Conservation (phyloP, 2,329 filamentous ascomycete species). For the Aspergillus latus region DNA sequence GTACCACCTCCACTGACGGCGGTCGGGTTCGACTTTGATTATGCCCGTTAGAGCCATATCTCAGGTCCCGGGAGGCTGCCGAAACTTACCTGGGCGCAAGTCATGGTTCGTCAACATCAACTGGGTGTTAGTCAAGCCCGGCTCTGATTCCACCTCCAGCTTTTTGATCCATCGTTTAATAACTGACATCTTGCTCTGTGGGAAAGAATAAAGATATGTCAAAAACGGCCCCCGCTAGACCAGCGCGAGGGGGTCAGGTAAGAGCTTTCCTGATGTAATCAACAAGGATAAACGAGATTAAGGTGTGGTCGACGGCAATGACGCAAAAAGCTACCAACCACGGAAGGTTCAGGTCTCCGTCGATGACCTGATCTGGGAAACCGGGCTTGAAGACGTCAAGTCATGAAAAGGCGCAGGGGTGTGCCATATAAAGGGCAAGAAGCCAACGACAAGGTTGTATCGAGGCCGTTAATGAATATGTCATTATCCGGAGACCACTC, state of each 20-base stretch:
- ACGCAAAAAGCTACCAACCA: constrained; percentile 7
- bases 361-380: background rate
- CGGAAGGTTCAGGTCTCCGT: background rate
- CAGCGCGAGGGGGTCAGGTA: background rate
- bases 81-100: constrained; percentile 60
- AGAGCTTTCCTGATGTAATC: constrained; percentile 3
- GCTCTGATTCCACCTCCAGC: constrained; percentile 71
- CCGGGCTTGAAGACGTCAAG: background rate
- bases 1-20: constrained; percentile 80
- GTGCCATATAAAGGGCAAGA: background rate
- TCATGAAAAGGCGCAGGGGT: background rate
- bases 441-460: background rate
- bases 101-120: constrained; percentile 86
- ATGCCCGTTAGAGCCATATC: constrained; percentile 15
- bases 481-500: background rate
- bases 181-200: constrained; percentile 25
- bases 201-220: background rate
- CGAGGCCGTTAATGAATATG: background rate
- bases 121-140: constrained; percentile 73
- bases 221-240: background rate
- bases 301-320: constrained; percentile 2
- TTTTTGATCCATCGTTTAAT: constrained; percentile 48
- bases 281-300: background rate
- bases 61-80: background rate
- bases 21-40: constrained; percentile 68